Evolutionary conservation across 169 alveolate species (phyloP), one percentile per base, ranked within the genome.

Genomic region (Plasmodium reichenowi): DNA sequence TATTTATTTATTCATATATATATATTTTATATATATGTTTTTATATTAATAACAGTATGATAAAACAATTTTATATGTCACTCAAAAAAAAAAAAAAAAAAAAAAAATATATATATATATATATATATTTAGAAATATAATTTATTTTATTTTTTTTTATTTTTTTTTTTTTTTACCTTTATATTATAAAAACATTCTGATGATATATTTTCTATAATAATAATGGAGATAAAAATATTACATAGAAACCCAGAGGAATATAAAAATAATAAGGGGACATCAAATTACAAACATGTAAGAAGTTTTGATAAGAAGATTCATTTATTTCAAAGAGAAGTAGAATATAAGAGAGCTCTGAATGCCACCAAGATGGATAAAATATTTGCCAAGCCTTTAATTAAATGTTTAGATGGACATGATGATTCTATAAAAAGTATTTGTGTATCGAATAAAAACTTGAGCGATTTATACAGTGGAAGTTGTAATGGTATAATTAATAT

Each of bases 371-470:
- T 98, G 56, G 98, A 97, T 83, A 98, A 98, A 89, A 95, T 98
- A 89, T 98, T 98, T 95, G 98, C 99, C 12, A 97, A 98, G 89
- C 99, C 99, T 4, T 96, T 98, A 74, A 93, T 98, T 10, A 94
- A 96, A 54, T 98, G 98, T 13, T 90, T 98, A 75, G 97, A 97
- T 72, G 99, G 99, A 12, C 99, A 98, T 87, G 96, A 98, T 45
- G 99, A 98, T 94, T 97, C 99, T 2, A 98, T 98, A 48, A 94
- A 96, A 78, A 88, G 96, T 6, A 74, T 98, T 87, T 90, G 78
- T 54, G 66, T 60, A 10, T 54, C 70, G 13, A 52, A 32, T 32
- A 76, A 13, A 45, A 68, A 60, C 12, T 72, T 90, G 93, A 64
- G 86, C 70, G 98, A 97, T 64, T 75, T 97, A 50, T 96, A 97